Evolutionary conservation across 1,284 basidiomycete species (phyloP), one percentile per base, ranked within the genome.

Genomic region (Cystobasidiaceae sp.): DNA sequence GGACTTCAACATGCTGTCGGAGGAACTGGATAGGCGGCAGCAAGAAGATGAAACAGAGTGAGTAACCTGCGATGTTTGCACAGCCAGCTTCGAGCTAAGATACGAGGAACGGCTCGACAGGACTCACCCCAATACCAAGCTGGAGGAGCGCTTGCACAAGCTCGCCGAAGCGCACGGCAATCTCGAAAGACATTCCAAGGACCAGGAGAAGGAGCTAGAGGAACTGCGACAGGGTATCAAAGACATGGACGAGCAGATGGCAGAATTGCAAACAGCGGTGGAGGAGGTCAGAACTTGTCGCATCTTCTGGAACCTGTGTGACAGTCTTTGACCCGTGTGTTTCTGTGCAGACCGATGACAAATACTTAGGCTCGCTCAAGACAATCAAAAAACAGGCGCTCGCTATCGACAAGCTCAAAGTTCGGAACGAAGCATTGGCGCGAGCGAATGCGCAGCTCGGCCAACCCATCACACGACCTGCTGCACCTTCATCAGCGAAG

Each of bases 1-100:
- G 1, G 61, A 64, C 44, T 64, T 64, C 43, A 64, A 64, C 43
- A 33, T 50, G 28, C 32, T 64, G 5, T 55, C 51, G 4, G 61
- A 64, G 21, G 61, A 64, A 32, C 43, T 55, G 17, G 61, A 64
- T 39, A 13, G 28, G n/a, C 39, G 37, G 33, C 61, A 64, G 23
- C 13, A 34, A 4, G 52, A 64, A 32, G 51, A 64, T 27, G 61
- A 64, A 32, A 56, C 52, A 6, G 44, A 52, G 61, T 55, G 27
- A 23, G 44, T 34, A 4, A 13, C 4, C 32, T 6, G 32, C 13
- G 13, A 23, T 9, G 9, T 21, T 9, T n/a, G 11, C 37, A n/a
- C 37, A 11, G 37, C 11, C 37, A 46, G 13, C 11, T 11, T 19
- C 13, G 32, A 15, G 7, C 11, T 55, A 5, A 39, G 33, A 21